Base-by-base conservation (phyloP, 371 early-diverging fungal genomes). In the Cokeromyces recurvatus region DNA sequence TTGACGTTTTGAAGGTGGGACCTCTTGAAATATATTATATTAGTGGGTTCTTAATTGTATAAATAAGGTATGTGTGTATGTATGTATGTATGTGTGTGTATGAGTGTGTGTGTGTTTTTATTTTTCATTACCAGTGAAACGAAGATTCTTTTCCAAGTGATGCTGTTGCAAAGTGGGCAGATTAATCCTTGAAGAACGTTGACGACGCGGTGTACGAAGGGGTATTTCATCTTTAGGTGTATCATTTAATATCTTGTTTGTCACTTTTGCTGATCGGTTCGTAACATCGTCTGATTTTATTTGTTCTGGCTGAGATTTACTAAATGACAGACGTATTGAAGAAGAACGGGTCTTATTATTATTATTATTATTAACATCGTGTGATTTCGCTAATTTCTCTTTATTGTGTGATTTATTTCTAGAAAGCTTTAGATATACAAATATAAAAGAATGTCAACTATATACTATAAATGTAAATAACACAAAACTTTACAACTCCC, bases 151-250 rank as follows among this genome's bases (percentile, higher is more conserved):
- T 58, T 91, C 91, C 46, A 94, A 62, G 50, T 92, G n/a, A n/a
- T n/a, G n/a, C n/a, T n/a, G n/a, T n/a, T n/a, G n/a, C n/a, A n/a
- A n/a, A n/a, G n/a, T n/a, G n/a, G n/a, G n/a, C 64, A 84, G 84
- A 63, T 90, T 89, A 21, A 59, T 48, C 15, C 91, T 75, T 2
- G 94, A 94, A 10, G 91, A 91, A 36, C 87, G 72, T 59, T 94
- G 92, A 16, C 94, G 79, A 29, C 88, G 74, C 23, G 94, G 94
- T 8, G 84, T 75, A 68, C 88, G 86, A 62, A 87, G 87, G 25
- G 90, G 89, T 44, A 91, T 89, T 14, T 81, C 74, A 57, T 91
- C 90, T 68, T 89, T 90, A 6, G 89, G 87, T n/a, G 82, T 69
- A 38, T 59, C 59, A 27, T 50, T 53, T 22, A 59, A 43, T 14